These are phyloP conservation scores for Zelonia costaricensis DNA, from an alignment of 208 protist genomes.

Conservation along the genomic window DNA sequence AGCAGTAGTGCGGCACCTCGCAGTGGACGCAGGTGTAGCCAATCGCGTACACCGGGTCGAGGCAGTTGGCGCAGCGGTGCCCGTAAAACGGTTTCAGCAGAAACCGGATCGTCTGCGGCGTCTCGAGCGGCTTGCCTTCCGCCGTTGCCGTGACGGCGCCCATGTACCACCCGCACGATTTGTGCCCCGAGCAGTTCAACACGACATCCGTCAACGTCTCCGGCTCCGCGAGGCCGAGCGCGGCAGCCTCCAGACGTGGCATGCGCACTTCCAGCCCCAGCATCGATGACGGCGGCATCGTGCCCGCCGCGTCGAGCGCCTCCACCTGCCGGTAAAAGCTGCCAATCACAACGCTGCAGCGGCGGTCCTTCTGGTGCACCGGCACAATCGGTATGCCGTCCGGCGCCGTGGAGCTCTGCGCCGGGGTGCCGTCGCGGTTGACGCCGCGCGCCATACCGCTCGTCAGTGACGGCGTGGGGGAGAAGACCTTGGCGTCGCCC, in stretches of 20 bases:
- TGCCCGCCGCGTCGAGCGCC: slow-evolving; percentile 22
- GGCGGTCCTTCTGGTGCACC: slow-evolving; percentile 49
- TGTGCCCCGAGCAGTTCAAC: slow-evolving; percentile 73
- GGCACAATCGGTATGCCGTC: slow-evolving; percentile 71
- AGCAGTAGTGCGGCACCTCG: slow-evolving; percentile 83
- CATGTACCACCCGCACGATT: slow-evolving; percentile 83
- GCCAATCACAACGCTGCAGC: slow-evolving; percentile 59
- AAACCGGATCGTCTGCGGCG: slow-evolving; percentile 67
- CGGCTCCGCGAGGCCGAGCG: slow-evolving; percentile 58
- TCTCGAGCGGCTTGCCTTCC: slow-evolving; percentile 30
- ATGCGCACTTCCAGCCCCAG: slow-evolving; percentile 81
- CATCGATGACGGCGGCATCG: slow-evolving; percentile 30
- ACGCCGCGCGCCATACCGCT: slow-evolving; percentile 60
- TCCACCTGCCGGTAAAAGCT: slow-evolving; percentile 49
- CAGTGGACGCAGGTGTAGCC: slow-evolving; percentile 82
- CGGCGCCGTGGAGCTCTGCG: slow-evolving; percentile 40
- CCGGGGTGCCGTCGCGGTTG: slow-evolving; percentile 43
- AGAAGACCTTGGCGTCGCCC: slow-evolving; percentile 79
- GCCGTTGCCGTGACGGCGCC: slow-evolving; percentile 53
- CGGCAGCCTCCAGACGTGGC: slow-evolving; percentile 61
- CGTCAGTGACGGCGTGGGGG: slow-evolving; percentile 57
- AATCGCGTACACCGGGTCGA: slow-evolving; percentile 85
- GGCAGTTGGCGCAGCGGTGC: slow-evolving; percentile 75
- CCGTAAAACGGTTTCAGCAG: slow-evolving; percentile 70
- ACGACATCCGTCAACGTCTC: slow-evolving; percentile 65